A percentile compares a stretch with the other conserved stretches of the same genome.
Conservation (phyloP, 257 asterid genomes). For the Solanum sitiens region DNA sequence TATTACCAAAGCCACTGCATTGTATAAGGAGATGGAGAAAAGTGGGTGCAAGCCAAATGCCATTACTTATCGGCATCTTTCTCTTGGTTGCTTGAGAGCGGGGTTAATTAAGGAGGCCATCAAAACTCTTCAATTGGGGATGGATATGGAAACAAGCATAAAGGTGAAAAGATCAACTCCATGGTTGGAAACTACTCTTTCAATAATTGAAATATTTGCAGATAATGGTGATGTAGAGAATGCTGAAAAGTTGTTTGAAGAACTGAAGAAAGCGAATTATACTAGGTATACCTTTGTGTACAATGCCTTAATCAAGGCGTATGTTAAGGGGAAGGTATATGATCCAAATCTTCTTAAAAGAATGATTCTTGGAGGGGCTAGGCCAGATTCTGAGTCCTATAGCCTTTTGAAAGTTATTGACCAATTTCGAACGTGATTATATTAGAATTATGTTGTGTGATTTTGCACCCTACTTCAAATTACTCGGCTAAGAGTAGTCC, state of each 20-base stretch:
- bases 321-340: constrained; percentile 69
- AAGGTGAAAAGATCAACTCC: constrained; percentile 64
- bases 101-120: constrained; percentile 55
- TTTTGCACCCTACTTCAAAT: background rate
- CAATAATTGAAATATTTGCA: constrained; percentile 45
- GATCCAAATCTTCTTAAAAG: constrained; percentile 71
- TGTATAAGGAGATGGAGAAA: constrained; percentile 72
- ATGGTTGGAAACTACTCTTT: constrained; percentile 67
- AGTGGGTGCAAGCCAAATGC: constrained; percentile 70
- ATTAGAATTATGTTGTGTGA: background rate
- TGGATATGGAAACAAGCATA: constrained; percentile 15
- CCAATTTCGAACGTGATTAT: constrained; percentile 29
- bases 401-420: constrained; percentile 66
- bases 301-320: constrained; percentile 65
- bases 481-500: background rate
- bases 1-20: constrained; percentile 63
- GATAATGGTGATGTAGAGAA: constrained; percentile 56
- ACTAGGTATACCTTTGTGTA: constrained; percentile 76
- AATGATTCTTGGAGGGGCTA: constrained; percentile 85
- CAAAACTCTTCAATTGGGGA: constrained; percentile 55
- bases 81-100: constrained; percentile 75
- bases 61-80: constrained; percentile 69
- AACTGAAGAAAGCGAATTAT: constrained; percentile 47
- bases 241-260: constrained; percentile 63
- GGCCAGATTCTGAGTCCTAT: constrained; percentile 90